These are phyloP conservation scores for Amanita rimosa DNA, from an alignment of 768 basidiomycete species.

Conservation along the genomic window DNA sequence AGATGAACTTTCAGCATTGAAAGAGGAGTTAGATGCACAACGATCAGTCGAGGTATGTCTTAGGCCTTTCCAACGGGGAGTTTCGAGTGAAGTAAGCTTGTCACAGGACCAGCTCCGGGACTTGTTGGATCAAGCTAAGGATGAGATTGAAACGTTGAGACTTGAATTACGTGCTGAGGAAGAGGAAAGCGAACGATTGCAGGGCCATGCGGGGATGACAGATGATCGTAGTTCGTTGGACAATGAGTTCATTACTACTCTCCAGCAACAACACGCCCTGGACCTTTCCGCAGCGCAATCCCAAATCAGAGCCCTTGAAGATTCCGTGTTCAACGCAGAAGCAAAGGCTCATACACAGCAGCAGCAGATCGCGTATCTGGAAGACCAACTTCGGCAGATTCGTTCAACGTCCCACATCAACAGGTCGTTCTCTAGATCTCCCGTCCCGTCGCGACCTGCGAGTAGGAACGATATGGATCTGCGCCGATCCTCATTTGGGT, in stretches of 20 bases:
- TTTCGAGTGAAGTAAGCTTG: conserved; percentile 1
- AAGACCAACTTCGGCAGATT: conserved; percentile 49
- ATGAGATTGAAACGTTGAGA: conserved; percentile 63
- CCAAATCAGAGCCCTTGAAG: conserved; percentile 68
- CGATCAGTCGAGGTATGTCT: conserved; percentile 24
- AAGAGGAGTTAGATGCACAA: conserved; percentile 39
- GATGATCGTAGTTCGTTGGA: conserved; percentile 44
- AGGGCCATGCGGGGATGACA: conserved; percentile 35
- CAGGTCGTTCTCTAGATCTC: conserved; percentile 30
- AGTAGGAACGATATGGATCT: conserved; percentile 28
- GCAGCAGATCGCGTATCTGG: conserved; percentile 51
- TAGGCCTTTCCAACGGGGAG: neutral
- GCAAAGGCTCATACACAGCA: conserved; percentile 56
- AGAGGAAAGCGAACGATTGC: conserved; percentile 53
- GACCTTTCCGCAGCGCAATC: conserved; percentile 76
- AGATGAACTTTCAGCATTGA: conserved; percentile 42
- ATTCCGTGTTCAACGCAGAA: conserved; percentile 61
- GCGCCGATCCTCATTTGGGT: conserved; percentile 25
- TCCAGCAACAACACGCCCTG: conserved; percentile 67
- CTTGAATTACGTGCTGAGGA: conserved; percentile 50
- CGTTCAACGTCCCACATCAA: conserved; percentile 31
- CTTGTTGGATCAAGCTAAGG: conserved; percentile 50
- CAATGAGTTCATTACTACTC: conserved; percentile 60
- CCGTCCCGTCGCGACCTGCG: conserved; percentile 33
- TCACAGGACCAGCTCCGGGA: conserved; percentile 49